These are phyloP conservation scores for Ceratobasidium sp. DNA, from an alignment of 1,284 basidiomycete species.

Conservation along the genomic window DNA sequence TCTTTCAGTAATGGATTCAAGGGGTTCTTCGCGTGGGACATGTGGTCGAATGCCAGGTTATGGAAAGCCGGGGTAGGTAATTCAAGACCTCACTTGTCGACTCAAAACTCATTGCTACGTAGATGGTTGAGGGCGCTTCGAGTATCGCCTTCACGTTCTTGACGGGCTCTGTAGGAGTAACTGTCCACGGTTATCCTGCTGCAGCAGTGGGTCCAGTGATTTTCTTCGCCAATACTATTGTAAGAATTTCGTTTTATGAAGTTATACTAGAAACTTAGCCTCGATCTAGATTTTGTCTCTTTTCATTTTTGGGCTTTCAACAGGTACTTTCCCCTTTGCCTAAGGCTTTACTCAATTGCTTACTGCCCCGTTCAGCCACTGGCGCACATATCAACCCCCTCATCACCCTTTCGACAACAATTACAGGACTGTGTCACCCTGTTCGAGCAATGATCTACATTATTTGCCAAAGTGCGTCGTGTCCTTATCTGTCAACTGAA, in stretches of 20 bases:
- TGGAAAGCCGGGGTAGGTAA: conserved; percentile 43
- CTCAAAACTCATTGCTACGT: background rate
- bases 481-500: background rate
- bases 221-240: conserved; percentile 41
- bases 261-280: background rate
- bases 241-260: background rate
- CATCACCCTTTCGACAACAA: conserved; percentile 41
- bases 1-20: conserved; percentile 41
- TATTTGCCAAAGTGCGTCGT: conserved; percentile 38
- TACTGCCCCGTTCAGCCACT: conserved; percentile 34
- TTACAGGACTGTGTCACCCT: conserved; percentile 42
- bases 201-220: conserved; percentile 39
- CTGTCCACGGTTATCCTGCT: conserved; percentile 38
- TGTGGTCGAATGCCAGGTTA: conserved; percentile 39
- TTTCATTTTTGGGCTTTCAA: conserved; percentile 43
- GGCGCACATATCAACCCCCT: conserved; percentile 43
- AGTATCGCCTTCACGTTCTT: conserved; percentile 41
- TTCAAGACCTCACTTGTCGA: background rate
- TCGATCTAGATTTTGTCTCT: conserved; percentile 37
- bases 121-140: conserved; percentile 40
- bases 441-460: conserved; percentile 43
- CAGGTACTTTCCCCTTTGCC: conserved; percentile 2
- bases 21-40: conserved; percentile 34
- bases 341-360: background rate
- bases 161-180: conserved; percentile 42